Percentiles rank a stretch among this genome's conserved stretches.
These are phyloP conservation scores for Ulvella scutata DNA, from an alignment of 139 green algal genomes.

Conservation along the genomic window DNA sequence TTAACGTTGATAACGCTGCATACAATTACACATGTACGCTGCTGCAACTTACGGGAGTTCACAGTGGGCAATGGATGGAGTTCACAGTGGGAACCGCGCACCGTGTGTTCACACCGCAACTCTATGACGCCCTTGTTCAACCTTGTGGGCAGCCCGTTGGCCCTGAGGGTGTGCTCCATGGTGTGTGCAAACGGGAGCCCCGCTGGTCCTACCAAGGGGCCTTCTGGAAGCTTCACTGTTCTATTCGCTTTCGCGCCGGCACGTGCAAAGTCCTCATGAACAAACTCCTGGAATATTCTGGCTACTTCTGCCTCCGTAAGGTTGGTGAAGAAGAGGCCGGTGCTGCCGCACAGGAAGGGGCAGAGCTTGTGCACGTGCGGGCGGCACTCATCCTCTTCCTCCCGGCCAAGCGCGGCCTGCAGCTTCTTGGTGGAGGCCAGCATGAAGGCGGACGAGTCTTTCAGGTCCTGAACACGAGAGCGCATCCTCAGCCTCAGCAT, in stretches of 20 bases:
- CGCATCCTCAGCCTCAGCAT: too few relatives aligned
- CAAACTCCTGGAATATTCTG: conserved; percentile 26
- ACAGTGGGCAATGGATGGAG: too few relatives aligned
- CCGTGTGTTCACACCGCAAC: conserved; percentile 56
- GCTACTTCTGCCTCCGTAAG: conserved; percentile 49
- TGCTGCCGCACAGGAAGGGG: conserved; percentile 44
- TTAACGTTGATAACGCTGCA: too few relatives aligned
- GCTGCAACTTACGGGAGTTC: too few relatives aligned
- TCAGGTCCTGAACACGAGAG: background rate
- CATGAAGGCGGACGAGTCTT: conserved; percentile 54
- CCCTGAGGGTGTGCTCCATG: conserved; percentile 80
- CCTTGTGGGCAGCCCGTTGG: conserved; percentile 79
- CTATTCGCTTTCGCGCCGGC: conserved; percentile 47
- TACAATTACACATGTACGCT: too few relatives aligned
- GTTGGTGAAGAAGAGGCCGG: conserved; percentile 84
- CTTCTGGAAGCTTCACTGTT: conserved; percentile 24
- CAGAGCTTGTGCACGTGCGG: conserved; percentile 38
- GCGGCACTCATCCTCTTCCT: conserved; percentile 56
- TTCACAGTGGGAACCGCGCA: too few relatives aligned
- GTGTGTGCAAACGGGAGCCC: conserved; percentile 78
- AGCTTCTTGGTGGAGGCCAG: conserved; percentile 80
- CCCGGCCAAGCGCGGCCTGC: conserved; percentile 71
- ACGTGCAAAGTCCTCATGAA: conserved; percentile 73
- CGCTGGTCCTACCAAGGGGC: conserved; percentile 48
- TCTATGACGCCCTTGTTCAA: conserved; percentile 87